A percentile compares a stretch with the other conserved stretches of the same genome.
Evolutionary conservation across 257 asterid genomes (phyloP).

Genomic region (Solanum bulbocastanum): DNA sequence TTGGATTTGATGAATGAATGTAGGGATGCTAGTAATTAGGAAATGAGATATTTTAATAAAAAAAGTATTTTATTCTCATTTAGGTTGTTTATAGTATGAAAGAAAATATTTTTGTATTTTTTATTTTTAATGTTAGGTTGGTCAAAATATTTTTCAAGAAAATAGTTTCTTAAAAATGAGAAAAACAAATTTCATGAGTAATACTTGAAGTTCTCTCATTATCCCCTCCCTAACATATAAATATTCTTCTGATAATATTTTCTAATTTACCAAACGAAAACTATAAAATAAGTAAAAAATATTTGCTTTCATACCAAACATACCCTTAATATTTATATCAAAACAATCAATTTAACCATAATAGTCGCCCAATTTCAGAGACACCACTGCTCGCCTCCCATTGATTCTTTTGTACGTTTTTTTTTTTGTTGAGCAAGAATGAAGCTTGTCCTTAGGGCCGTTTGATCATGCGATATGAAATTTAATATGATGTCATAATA

Average conservation of each 20-base stretch:
- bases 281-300: not conserved
- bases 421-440: no score
- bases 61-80: not conserved
- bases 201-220: not conserved
- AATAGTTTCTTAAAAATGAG: not conserved
- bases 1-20: not conserved
- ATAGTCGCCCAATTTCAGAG: not conserved
- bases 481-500: no score
- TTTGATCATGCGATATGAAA: no score
- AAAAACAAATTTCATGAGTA: not conserved
- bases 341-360: not conserved
- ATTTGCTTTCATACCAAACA: not conserved
- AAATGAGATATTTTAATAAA: not conserved
- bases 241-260: not conserved
- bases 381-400: not conserved
- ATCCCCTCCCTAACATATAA: not conserved
- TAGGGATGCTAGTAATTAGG: not conserved
- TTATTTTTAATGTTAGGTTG: not conserved
- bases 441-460: no score
- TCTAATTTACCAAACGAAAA: not conserved
- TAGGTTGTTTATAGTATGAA: not conserved
- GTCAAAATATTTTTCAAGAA: not conserved
- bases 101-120: not conserved
- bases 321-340: not conserved
- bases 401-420: no score